These are phyloP conservation scores for Quercus engelmannii DNA, from an alignment of 306 rosid genomes.

Conservation along the genomic window DNA sequence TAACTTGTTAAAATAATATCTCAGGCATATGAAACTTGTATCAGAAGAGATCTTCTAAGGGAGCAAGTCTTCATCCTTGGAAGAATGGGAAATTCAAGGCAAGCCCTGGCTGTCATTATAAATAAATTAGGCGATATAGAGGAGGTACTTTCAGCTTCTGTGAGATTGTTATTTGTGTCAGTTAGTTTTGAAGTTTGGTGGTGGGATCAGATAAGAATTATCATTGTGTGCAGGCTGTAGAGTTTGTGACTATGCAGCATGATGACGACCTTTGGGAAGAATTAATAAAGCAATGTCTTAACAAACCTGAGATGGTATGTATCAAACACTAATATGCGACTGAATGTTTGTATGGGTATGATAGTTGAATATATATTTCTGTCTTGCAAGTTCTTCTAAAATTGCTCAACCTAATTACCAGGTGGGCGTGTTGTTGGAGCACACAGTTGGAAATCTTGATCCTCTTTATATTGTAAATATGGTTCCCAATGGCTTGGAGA, in stretches of 20 bases:
- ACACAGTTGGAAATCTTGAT: conserved; percentile 87
- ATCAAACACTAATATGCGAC: not conserved
- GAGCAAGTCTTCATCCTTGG: conserved; percentile 96
- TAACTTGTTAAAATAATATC: conserved; percentile 27
- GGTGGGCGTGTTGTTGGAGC: conserved; percentile 95
- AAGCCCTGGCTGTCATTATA: conserved; percentile 83
- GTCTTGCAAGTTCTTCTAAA: conserved; percentile 2
- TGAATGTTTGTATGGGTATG: not conserved
- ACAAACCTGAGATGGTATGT: conserved; percentile 65
- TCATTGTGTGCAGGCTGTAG: conserved; percentile 62
- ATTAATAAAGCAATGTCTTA: conserved; percentile 50
- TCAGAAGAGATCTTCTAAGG: conserved; percentile 60
- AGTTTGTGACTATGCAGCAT: conserved; percentile 64
- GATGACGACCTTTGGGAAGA: conserved; percentile 72
- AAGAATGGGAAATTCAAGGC: conserved; percentile 92
- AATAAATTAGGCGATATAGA: conserved; percentile 85
- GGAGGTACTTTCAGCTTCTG: conserved; percentile 63
- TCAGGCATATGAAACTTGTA: conserved; percentile 88
- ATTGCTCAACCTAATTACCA: conserved; percentile 37
- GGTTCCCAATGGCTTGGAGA: conserved; percentile 94
- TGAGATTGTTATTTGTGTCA: not conserved
- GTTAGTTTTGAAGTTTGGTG: conserved; percentile 13
- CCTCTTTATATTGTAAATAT: conserved; percentile 82
- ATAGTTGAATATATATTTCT: not conserved
- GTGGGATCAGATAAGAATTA: not conserved